These are phyloP conservation scores for Aschersonia sp. DNA, from an alignment of 2,329 filamentous ascomycete species.

Conservation along the genomic window DNA sequence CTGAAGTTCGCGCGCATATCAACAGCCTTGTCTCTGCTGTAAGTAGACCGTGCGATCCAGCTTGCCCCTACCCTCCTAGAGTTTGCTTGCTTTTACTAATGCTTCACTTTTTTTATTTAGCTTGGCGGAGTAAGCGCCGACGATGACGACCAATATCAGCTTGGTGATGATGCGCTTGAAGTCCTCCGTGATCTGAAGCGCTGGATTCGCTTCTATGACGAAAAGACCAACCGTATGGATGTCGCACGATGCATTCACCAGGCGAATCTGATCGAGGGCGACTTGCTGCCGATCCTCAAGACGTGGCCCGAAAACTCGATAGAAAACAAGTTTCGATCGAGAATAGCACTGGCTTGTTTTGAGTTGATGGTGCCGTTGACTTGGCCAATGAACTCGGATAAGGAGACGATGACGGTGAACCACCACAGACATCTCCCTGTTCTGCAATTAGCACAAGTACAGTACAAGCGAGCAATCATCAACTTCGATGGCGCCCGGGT, in stretches of 20 bases:
- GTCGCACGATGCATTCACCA: constrained; percentile 87
- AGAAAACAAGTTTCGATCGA: constrained; percentile 61
- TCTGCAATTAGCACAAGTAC: constrained; percentile 72
- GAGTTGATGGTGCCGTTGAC: constrained; percentile 87
- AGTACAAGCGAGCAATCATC: constrained; percentile 79
- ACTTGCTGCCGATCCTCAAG: constrained; percentile 79
- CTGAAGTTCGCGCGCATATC: constrained; percentile 84
- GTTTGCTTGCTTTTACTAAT: not conserved
- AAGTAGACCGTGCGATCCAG: constrained; percentile 21
- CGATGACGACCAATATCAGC: constrained; percentile 68
- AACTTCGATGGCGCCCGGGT: constrained; percentile 68
- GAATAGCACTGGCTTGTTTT: constrained; percentile 71
- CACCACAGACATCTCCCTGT: constrained; percentile 86
- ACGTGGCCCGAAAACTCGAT: constrained; percentile 61
- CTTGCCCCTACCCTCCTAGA: not conserved
- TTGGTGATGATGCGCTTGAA: constrained; percentile 86
- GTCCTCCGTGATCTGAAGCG: constrained; percentile 85
- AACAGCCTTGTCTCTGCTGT: constrained; percentile 89
- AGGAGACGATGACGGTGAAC: constrained; percentile 75
- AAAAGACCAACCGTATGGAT: constrained; percentile 85
- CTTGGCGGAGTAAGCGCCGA: constrained; percentile 71
- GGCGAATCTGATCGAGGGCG: constrained; percentile 79
- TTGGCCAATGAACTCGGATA: constrained; percentile 76
- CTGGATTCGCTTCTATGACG: constrained; percentile 91
- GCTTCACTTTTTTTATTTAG: constrained; percentile 27